Conservation (phyloP, 495 filamentous ascomycete genomes). For the Daldinia loculata region DNA sequence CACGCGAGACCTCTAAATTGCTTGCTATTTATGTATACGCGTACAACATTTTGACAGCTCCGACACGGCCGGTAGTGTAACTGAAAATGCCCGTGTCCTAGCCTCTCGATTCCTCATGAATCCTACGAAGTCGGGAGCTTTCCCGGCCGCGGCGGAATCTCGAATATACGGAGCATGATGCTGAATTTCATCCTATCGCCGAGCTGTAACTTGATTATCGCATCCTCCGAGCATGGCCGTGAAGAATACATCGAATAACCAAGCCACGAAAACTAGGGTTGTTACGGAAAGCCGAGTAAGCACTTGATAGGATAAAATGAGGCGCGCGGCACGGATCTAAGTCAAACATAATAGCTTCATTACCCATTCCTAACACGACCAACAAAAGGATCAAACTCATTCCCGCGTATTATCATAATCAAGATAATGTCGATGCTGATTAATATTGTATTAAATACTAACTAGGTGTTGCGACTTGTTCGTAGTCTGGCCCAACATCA, state of each 20-base stretch:
- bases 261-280: not conserved
- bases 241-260: not conserved
- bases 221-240: not conserved
- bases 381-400: not conserved
- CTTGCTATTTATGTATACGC: not conserved
- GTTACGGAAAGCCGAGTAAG: not conserved
- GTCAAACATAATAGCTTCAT: not conserved
- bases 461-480: not conserved
- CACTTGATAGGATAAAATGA: not conserved
- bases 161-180: not conserved
- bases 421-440: not conserved
- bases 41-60: not conserved
- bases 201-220: not conserved
- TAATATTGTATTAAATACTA: not conserved
- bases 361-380: not conserved
- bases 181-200: not conserved
- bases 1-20: not conserved
- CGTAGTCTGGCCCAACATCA: not conserved
- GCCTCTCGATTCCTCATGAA: not conserved
- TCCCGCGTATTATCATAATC: not conserved
- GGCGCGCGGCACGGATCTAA: not conserved
- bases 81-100: conserved; percentile 2
- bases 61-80: conserved; percentile 18
- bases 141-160: conserved; percentile 22
- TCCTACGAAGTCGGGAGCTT: not conserved